Percentiles rank a stretch among this genome's conserved stretches.
These are phyloP conservation scores for Aquanectria penicillioides DNA, from an alignment of 2,329 filamentous ascomycete species.

Conservation along the genomic window DNA sequence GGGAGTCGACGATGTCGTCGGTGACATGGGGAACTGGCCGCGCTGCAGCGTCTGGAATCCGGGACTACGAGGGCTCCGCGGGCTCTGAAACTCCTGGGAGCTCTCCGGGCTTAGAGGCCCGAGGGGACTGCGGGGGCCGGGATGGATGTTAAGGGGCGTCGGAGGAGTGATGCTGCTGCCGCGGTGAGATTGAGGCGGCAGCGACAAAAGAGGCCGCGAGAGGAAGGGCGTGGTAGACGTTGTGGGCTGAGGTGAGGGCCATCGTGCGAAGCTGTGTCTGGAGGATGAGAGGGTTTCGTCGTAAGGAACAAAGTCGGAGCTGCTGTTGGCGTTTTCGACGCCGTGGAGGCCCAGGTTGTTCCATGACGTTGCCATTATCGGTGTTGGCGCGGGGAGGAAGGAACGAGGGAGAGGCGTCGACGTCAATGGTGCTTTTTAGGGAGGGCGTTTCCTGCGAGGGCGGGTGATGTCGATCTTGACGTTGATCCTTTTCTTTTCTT, in stretches of 20 bases:
- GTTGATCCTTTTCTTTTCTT: background rate
- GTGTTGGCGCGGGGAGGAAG: too few relatives aligned
- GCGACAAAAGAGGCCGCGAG: conserved; percentile 35
- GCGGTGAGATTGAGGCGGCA: conserved; percentile 31
- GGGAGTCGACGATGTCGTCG: background rate
- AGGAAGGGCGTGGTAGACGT: conserved; percentile 33
- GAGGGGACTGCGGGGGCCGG: conserved; percentile 30
- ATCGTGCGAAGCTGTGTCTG: conserved; percentile 30
- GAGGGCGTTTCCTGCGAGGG: too few relatives aligned
- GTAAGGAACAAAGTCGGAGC: conserved; percentile 20
- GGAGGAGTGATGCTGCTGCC: conserved; percentile 20
- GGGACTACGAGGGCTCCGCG: conserved; percentile 33
- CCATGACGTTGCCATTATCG: conserved; percentile 24
- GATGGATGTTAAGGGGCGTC: conserved; percentile 23
- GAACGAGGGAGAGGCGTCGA: too few relatives aligned
- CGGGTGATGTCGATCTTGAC: too few relatives aligned
- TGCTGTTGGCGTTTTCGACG: conserved; percentile 17
- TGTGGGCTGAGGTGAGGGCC: conserved; percentile 35
- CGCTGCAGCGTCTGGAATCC: conserved; percentile 30
- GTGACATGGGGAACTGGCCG: conserved; percentile 29
- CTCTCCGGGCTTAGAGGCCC: conserved; percentile 28
- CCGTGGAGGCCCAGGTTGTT: conserved; percentile 25
- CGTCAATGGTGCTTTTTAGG: background rate
- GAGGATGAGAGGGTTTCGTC: conserved; percentile 33
- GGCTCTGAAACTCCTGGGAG: conserved; percentile 27